Evolutionary conservation across 1,284 basidiomycete genomes (phyloP), one percentile per base, ranked within the genome.

Genomic region (Boletellus sp.): DNA sequence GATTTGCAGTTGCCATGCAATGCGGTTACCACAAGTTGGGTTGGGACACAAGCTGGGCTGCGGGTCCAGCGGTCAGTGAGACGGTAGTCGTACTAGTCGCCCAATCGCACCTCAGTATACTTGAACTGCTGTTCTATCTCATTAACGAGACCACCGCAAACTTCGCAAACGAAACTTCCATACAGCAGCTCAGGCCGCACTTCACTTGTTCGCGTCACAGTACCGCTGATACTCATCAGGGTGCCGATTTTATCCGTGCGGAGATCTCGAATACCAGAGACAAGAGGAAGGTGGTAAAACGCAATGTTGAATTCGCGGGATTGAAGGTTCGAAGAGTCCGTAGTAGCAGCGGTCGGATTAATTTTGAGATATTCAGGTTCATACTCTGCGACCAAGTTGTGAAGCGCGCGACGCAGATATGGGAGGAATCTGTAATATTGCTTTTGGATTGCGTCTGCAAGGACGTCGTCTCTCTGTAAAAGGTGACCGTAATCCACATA

Each of bases 101-200:
- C 27, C 17, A 42, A 74, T 76, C 76, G 79, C 79, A 91, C 91
- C 74, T 99, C 96, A 19, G 96, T 99, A 68, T 98, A 99, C 68
- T 97, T 98, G 80, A 99, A 99, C 66, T 99, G 96, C 65, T 99
- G 96, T 66, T 99, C 96, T 43, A 99, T 87, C 58, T 98, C 94
- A 49, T 88, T 82, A n/a, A 97, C 86, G 8, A 87, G 73, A 30
- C 87, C 89, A 43, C 82, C 79, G 67, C 96, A 99, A 35, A 87
- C 78, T 63, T 91, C 86, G 62, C 96, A 99, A 38, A 87, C 83
- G 66, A 98, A 99, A 45, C 91, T 94, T 16, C 94, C 96, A 58
- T 80, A 94, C 14, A 98, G 75, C 36, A 99, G 71, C 69, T 99
- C 96, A 3, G 96, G 96, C 20, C 96, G 78, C 37, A 99, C 96